Evolutionary conservation across 2,329 filamentous ascomycete genomes (phyloP), one percentile per base, ranked within the genome.

Genomic region (Fusarium mundagurra): DNA sequence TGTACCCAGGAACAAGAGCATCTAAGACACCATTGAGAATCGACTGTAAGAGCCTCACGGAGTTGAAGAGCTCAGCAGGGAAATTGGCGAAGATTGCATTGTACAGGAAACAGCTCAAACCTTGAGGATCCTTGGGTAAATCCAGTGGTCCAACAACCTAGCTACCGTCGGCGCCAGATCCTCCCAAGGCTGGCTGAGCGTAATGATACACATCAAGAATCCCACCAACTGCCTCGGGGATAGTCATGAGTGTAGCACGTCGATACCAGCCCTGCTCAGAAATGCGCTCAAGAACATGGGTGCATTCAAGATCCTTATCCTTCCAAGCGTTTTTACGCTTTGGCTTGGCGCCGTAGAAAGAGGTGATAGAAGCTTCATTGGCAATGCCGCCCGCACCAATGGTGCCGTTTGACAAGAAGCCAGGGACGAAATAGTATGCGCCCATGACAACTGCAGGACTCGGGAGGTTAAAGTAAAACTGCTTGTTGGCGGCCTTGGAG

Each of bases 341-440:
- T 1, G 70, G 70, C 45, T 72, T 72, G 9, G 70, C 70, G 1
- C 70, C 68, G 8, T 72, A 72, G 6, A 72, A 72, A 10, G 68
- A 72, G 3, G 70, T 72, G 17, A 72, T 59, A 2, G 68, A 72
- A 8, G 70, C 68, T 33, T 72, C 70, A 29, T 72, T 72, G 16
- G 68, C 70, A 44, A 72, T 58, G 16, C 70, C 70, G 0, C 70
- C 70, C 29, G 68, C 70, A 0, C 70, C 68, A 10, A 72, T 72
- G 2, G 70, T 72, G 1, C 70, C 70, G 13, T 72, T 72, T 12
- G 70, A 72, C 13, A 72, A 72, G 68, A 72, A 72, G 8, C 68
- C 70, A 14, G 70, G 70, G 12, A 72, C 24, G 14, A 72, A 72
- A 10, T 72, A 72, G n/a, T 72, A 69, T 2, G 70, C 68, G 3